Percentiles rank a stretch among this genome's conserved stretches.
phyloP scores from a whole-genome alignment of 176 grass and related monocot genomes.

The Miscanthus lutarioriparius region DNA sequence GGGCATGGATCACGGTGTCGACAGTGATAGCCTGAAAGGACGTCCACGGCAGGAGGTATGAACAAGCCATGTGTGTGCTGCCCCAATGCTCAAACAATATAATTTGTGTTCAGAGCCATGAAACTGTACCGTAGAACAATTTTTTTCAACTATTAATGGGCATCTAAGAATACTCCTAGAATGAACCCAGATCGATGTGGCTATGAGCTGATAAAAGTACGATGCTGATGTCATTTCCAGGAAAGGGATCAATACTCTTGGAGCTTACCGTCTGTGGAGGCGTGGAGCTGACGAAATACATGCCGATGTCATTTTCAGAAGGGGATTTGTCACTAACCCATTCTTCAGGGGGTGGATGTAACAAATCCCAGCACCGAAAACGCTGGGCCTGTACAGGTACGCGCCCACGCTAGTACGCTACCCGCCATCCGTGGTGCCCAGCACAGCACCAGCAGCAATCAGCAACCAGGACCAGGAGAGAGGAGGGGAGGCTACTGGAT shows the following conservation, averaged over 20 bases:
- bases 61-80: background rate
- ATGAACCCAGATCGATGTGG: background rate
- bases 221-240: background rate
- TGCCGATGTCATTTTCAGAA: background rate
- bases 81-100: background rate
- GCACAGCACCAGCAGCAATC: background rate
- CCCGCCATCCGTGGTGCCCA: constrained; percentile 22
- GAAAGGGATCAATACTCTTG: background rate
- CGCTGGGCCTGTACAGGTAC: background rate
- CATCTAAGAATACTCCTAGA: background rate
- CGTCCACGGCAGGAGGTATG: background rate
- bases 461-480: constrained; percentile 12
- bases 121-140: background rate
- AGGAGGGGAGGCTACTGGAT: background rate
- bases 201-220: background rate
- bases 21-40: background rate
- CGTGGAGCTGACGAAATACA: background rate
- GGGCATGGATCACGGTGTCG: background rate
- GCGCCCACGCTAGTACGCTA: background rate
- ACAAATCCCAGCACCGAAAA: background rate
- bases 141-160: background rate
- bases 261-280: background rate
- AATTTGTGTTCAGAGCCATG: background rate
- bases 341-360: background rate
- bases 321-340: background rate